Evolutionary conservation across 2,329 filamentous ascomycete species (phyloP), one percentile per base, ranked within the genome.

Genomic region (Aspergillus spinulosporus): DNA sequence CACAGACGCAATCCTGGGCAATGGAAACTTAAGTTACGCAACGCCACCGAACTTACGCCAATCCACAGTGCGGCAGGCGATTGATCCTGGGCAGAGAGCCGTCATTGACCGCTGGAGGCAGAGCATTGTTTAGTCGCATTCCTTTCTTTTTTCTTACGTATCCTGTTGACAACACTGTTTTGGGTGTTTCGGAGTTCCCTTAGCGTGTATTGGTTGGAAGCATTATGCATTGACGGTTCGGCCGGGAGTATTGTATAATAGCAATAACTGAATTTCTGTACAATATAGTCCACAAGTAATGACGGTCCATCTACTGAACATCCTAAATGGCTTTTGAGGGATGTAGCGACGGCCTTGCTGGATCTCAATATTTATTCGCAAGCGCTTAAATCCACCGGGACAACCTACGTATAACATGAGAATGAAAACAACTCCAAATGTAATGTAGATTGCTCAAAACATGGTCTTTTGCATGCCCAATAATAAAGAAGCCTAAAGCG

Each of bases 91-190:
- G 52, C 81, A 84, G 65, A 74, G 81, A 52, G 82, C 80, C 57
- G 73, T 81, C 57, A 84, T 86, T 70, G 82, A 86, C 72, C 80
- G 78, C 37, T 86, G 84, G 84, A 78, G 83, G 65, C 76, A 81
- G 60, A 75, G 74, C 54, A 69, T 76, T 53, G 64, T 63, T 34
- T 71, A 64, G 21, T 21, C 21, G 21, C 21, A n/a, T 49, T 7
- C 32, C 43, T 37, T 37, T 44, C 43, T 49, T 44, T 44, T 5
- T 44, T 26, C n/a, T 6, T 45, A 7, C n/a, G 21, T 21, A 31
- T 51, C 39, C 26, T 40, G 39, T 52, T 28, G 28, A 28, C 11
- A 21, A 11, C 39, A 32, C 42, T 45, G 36, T 21, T 31, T 46
- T 6, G 7, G 42, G 28, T 48, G 31, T 43, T 54, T 47, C 31